Evolutionary conservation across 192 early-diverging fungal species (phyloP), one percentile per base, ranked within the genome.

Genomic region (Backusella tarrabulga): DNA sequence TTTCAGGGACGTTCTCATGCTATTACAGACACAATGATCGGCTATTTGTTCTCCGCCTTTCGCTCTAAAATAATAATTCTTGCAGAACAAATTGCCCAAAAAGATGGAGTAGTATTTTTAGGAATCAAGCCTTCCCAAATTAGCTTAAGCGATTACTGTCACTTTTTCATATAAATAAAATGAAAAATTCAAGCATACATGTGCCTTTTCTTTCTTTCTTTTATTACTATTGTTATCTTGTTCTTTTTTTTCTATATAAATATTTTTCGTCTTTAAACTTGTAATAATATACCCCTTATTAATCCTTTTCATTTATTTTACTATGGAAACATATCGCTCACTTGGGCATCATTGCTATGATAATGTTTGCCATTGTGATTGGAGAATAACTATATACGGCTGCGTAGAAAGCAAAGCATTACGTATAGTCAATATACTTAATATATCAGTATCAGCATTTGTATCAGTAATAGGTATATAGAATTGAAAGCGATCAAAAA

Each of bases 391-490:
- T 0, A 67, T 79, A n/a, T 40, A 40, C 7, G 68, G 67, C 21
- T 80, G 79, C 32, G 74, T 75, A 44, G 74, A 80, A 34, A 52
- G 50, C 11, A 35, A 70, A 9, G 79, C 68, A 5, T 34, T 80
- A 11, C 52, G 40, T n/a, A 71, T 76, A 23, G 42, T 80, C 41
- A 70, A 80, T 44, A 42, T 80, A 34, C 23, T 71, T 5, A 68
- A 74, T 41, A 76, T 80, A 36, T 69, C 69, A 9, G 54, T 80
- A 8, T 76, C 79, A 17, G 50, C 63, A 36, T 54, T 80, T 42
- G 74, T 75, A 14, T 56, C 73, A 60, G 15, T 80, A 6, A 52
- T 80, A 34, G 74, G 79, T 80, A 80, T 34, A 29, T 34, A 63
- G 19, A 63, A n/a, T 19, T 11, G 4, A 42, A 23, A 6, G 26